These are phyloP conservation scores for Rhizopogon roseolus DNA, from an alignment of 768 basidiomycete species.

Conservation along the genomic window DNA sequence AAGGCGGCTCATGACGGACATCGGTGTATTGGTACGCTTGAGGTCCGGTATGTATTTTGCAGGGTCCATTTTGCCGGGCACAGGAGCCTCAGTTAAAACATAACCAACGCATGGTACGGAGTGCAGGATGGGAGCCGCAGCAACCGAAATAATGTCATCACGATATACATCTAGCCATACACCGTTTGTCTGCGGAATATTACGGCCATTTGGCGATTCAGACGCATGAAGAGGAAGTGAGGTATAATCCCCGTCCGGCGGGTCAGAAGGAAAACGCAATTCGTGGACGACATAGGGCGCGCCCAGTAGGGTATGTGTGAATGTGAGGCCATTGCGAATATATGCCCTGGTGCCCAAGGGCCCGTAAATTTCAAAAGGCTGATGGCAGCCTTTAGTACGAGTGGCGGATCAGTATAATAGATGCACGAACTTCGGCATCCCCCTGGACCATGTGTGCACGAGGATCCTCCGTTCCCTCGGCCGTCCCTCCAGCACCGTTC, in stretches of 20 bases:
- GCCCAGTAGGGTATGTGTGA: conserved; percentile 66
- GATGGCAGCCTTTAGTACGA: conserved; percentile 6
- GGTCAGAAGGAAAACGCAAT: conserved; percentile 61
- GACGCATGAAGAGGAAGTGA: conserved; percentile 40
- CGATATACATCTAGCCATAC: conserved; percentile 64
- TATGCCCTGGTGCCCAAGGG: conserved; percentile 81
- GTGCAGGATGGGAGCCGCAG: conserved; percentile 75
- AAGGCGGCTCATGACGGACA: conserved; percentile 61
- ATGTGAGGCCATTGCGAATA: conserved; percentile 60
- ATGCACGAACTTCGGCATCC: conserved; percentile 12
- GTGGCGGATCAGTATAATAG: neutral
- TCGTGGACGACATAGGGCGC: conserved; percentile 80
- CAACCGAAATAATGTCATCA: conserved; percentile 53
- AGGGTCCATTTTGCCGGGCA: conserved; percentile 77
- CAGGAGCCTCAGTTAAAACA: conserved; percentile 62
- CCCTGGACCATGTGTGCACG: conserved; percentile 32
- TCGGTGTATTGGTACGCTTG: conserved; percentile 63
- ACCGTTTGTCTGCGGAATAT: conserved; percentile 56
- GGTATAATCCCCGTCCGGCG: conserved; percentile 44
- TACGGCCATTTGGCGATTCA: conserved; percentile 57
- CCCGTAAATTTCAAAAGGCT: conserved; percentile 83
- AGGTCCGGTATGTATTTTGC: conserved; percentile 62
- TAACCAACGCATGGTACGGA: conserved; percentile 81
- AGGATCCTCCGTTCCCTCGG: conserved; percentile 56
- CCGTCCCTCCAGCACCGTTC: conserved; percentile 70